Evolutionary conservation across 2,329 filamentous ascomycete species (phyloP), one percentile per base, ranked within the genome.

Genomic region (Fusarium decemcellulare): DNA sequence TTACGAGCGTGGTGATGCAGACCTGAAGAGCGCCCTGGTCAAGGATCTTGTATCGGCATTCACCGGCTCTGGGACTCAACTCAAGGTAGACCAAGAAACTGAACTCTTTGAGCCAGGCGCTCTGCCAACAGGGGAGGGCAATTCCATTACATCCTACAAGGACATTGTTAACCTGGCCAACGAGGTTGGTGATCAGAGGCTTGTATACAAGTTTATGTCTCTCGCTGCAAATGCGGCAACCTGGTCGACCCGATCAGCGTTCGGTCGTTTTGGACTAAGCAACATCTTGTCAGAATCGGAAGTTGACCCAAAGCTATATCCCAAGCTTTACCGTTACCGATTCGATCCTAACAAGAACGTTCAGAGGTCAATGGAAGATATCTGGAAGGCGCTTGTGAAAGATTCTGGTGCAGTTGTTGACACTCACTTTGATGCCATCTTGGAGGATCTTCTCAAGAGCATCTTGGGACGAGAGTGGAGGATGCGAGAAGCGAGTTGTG

Each of bases 141-240:
- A 88, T 71, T 94, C 94, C 0, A 89, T 98, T 59, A 98, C 94
- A 0, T 98, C 95, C 0, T 99, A 99, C 83, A 97, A 97, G 77
- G 96, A 99, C 76, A 98, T 99, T 71, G 93, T 99, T 79, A 96
- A 87, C 72, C 85, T 99, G 50, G 96, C 96, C n/a, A 93, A 95
- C 44, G 96, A 99, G 81, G 95, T 98, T 36, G 96, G 96, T 11
- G 95, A 99, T 75, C 95, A 96, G 62, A 95, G 93, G 72, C 85
- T 99, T n/a, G 93, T 98, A 1, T 99, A 99, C 83, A 94, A 95
- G 65, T 98, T 99, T 82, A 99, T 99, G 96, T 95, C 95, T 1
- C 86, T 99, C 71, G 96, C 96, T 4, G 94, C 94, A 2, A 97
- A 98, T 75, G 97, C 97, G 50, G 94, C 95, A 1, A 97, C 97